Percentiles rank a stretch among this genome's conserved stretches.
phyloP scores from a whole-genome alignment of 2,329 filamentous ascomycete genomes.

The Beauveria brongniartii region DNA sequence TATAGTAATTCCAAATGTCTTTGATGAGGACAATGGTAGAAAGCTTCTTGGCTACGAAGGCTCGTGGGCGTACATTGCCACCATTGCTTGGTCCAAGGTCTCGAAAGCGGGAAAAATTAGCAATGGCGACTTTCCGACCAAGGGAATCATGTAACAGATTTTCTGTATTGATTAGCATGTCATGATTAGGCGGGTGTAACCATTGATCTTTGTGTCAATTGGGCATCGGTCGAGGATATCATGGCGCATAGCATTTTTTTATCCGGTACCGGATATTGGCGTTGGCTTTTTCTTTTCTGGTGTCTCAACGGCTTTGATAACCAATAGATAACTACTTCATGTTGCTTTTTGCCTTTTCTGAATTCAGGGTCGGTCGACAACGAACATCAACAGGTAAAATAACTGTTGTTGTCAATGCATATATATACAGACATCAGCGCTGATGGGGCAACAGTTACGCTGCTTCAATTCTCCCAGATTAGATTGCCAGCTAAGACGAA shows the following conservation, averaged over 20 bases:
- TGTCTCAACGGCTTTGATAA: not conserved
- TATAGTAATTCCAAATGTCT: conserved; percentile 68
- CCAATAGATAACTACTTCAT: not conserved
- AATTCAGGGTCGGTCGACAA: no score
- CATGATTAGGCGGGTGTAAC: not conserved
- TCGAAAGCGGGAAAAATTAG: conserved; percentile 55
- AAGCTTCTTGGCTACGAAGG: conserved; percentile 70
- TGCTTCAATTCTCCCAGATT: no score
- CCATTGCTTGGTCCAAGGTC: conserved; percentile 69
- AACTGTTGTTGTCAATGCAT: no score
- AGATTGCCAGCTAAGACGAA: no score
- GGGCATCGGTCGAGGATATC: not conserved
- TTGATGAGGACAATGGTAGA: conserved; percentile 54
- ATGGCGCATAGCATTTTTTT: not conserved
- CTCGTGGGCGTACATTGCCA: conserved; percentile 72
- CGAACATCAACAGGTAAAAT: no score
- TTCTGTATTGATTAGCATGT: no score
- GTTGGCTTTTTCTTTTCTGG: not conserved
- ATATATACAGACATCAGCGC: no score
- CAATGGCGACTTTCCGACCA: conserved; percentile 71
- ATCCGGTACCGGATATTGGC: no score
- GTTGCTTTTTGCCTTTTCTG: no score
- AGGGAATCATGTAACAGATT: conserved; percentile 20
- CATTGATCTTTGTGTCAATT: not conserved
- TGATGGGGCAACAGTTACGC: no score